Percentiles rank a stretch among this genome's conserved stretches.
Evolutionary conservation across 1,284 basidiomycete species (phyloP).

Genomic region (Moesziomyces parantarcticus): DNA sequence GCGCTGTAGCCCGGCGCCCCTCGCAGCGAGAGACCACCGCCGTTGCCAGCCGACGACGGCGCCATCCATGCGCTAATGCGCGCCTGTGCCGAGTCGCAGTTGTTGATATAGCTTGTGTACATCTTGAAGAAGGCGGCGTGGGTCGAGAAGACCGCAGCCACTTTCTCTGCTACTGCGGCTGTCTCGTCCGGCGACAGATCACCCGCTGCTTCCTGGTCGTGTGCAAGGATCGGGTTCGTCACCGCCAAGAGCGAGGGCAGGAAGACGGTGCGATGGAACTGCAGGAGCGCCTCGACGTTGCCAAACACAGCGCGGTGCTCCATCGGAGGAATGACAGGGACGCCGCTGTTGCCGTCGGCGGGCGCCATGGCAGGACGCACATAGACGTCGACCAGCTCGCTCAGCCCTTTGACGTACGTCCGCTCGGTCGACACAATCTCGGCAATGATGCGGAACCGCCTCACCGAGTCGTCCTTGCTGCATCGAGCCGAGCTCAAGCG

Average conservation of each 20-base stretch:
- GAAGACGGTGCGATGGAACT: slow-evolving; percentile 91
- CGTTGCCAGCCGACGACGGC: slow-evolving; percentile 21
- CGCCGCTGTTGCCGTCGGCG: slow-evolving; percentile 70
- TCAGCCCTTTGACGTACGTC: slow-evolving; percentile 90
- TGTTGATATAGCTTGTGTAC: slow-evolving; percentile 66
- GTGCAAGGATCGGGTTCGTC: slow-evolving; percentile 24
- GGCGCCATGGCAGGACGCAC: slow-evolving; percentile 84
- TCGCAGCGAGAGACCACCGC: slow-evolving; percentile 43
- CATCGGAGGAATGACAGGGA: slow-evolving; percentile 82
- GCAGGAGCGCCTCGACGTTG: slow-evolving; percentile 87
- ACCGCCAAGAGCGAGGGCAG: slow-evolving; percentile 86
- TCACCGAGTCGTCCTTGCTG: slow-evolving; percentile 63
- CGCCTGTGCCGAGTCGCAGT: slow-evolving; percentile 57
- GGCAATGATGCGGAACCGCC: slow-evolving; percentile 64
- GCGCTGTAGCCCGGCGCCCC: slow-evolving; percentile 23
- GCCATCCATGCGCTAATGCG: slow-evolving; percentile 44
- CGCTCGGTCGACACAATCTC: slow-evolving; percentile 81
- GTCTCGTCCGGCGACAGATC: slow-evolving; percentile 81
- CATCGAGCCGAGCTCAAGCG: slow-evolving; percentile 28
- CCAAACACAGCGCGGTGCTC: slow-evolving; percentile 94
- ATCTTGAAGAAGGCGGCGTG: slow-evolving; percentile 66
- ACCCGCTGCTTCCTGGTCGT: slow-evolving; percentile 67
- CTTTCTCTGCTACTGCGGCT: slow-evolving; percentile 78
- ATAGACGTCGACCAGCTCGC: slow-evolving; percentile 94
- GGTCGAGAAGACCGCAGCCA: slow-evolving; percentile 82